Percentiles rank a stretch among this genome's conserved stretches.
phyloP scores from a whole-genome alignment of 2,329 filamentous ascomycete species.

The Graphiopsis chlorocephala region DNA sequence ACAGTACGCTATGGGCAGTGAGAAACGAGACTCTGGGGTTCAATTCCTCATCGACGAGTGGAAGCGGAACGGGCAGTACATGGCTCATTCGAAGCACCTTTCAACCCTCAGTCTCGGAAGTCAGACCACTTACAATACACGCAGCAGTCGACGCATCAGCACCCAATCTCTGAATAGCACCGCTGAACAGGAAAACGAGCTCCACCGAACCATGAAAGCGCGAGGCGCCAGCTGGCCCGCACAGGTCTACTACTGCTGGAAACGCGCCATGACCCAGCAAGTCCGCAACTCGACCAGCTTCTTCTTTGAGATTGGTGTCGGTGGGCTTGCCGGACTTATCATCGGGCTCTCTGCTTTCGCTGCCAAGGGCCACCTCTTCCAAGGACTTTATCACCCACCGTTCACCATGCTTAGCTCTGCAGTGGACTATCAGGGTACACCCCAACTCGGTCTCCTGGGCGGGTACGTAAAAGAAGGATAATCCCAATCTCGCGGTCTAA shows the following conservation, averaged over 20 bases:
- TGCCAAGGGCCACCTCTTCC: conserved; percentile 53
- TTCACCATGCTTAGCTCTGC: conserved; percentile 53
- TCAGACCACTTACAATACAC: conserved; percentile 12
- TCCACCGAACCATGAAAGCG: conserved; percentile 48
- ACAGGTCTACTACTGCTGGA: conserved; percentile 54
- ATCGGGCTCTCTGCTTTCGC: conserved; percentile 54
- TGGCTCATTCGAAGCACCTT: conserved; percentile 20
- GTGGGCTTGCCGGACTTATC: conserved; percentile 51
- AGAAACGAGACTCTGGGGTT: conserved; percentile 43
- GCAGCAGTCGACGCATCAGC: conserved; percentile 24
- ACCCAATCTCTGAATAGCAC: conserved; percentile 36
- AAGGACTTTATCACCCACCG: conserved; percentile 50
- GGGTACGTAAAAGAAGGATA: conserved; percentile 17
- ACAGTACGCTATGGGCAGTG: conserved; percentile 40
- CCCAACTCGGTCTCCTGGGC: conserved; percentile 53
- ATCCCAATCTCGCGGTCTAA: background rate
- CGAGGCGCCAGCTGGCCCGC: conserved; percentile 49
- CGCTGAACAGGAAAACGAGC: conserved; percentile 40
- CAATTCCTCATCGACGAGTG: conserved; percentile 52
- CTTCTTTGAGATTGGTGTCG: conserved; percentile 55
- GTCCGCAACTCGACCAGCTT: conserved; percentile 52
- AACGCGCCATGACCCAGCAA: conserved; percentile 56
- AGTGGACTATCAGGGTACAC: conserved; percentile 50
- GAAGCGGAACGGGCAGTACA: conserved; percentile 30
- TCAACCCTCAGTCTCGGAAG: conserved; percentile 16